Percentiles rank a stretch among this genome's conserved stretches.
Evolutionary conservation across 345 rosid genomes (phyloP).

Genomic region (Acer campestre): DNA sequence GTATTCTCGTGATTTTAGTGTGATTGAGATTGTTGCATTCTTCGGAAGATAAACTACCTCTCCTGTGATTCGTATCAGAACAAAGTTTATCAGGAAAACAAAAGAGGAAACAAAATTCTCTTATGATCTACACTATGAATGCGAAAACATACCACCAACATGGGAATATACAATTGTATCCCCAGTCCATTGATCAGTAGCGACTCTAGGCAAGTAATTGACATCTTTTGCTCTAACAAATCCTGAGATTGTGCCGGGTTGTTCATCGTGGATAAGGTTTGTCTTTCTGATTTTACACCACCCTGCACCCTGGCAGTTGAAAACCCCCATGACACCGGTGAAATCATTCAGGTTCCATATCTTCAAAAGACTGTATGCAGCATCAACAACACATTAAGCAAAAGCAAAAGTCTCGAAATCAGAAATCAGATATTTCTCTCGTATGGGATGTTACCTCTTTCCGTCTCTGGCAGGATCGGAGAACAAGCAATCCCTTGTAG

Average conservation of each 20-base stretch:
- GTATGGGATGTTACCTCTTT: constrained; percentile 39
- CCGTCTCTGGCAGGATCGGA: constrained; percentile 67
- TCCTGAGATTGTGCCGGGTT: constrained; percentile 58
- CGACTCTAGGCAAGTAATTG: constrained; percentile 54
- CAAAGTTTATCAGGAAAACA: not conserved
- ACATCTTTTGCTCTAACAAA: constrained; percentile 54
- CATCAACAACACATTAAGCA: constrained; percentile 4
- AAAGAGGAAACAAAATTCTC: not conserved
- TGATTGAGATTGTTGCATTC: constrained; percentile 54
- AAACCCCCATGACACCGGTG: constrained; percentile 60
- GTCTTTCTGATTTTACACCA: constrained; percentile 66
- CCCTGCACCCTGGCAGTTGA: constrained; percentile 74
- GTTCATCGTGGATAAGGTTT: constrained; percentile 59
- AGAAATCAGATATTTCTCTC: not conserved
- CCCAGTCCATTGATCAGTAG: constrained; percentile 55
- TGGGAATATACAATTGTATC: constrained; percentile 58
- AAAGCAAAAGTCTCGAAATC: not conserved
- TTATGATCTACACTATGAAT: not conserved
- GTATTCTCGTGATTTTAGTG: constrained; percentile 52
- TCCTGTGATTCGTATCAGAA: constrained; percentile 37
- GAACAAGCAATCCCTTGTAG: constrained; percentile 68
- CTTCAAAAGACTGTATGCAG: constrained; percentile 51
- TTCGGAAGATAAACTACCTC: constrained; percentile 61
- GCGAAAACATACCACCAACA: constrained; percentile 47
- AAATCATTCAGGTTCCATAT: constrained; percentile 66